Evolutionary conservation across 768 basidiomycete species (phyloP).

Genomic region (Leccinum imitatum): DNA sequence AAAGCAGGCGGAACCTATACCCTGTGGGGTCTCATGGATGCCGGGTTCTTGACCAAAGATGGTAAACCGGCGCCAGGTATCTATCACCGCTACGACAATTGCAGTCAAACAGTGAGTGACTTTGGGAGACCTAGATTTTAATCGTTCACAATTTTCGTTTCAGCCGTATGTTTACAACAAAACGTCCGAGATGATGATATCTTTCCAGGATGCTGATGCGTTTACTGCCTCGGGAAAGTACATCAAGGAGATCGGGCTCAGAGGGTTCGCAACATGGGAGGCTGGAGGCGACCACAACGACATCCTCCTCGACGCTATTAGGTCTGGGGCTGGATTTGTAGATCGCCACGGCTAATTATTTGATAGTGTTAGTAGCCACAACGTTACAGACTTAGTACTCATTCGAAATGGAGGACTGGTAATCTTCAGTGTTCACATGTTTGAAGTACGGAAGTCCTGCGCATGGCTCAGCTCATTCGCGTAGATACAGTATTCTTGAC

Average conservation of each 20-base stretch:
- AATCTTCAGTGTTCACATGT: neutral
- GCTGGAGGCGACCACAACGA: conserved; percentile 65
- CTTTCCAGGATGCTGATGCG: conserved; percentile 62
- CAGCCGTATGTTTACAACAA: conserved; percentile 70
- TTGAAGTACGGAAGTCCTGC: neutral
- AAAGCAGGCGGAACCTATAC: conserved; percentile 53
- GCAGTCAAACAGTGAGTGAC: conserved; percentile 67
- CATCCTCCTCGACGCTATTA: conserved; percentile 59
- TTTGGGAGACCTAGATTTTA: too few relatives aligned
- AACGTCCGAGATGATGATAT: conserved; percentile 54
- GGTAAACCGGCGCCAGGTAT: conserved; percentile 43
- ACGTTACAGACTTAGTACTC: too few relatives aligned
- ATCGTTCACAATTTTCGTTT: neutral
- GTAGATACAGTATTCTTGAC: conserved; percentile 29
- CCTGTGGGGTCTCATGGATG: conserved; percentile 59
- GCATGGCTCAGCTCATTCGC: conserved; percentile 47
- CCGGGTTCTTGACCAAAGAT: conserved; percentile 46
- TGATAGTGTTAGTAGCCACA: neutral
- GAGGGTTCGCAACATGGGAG: conserved; percentile 74
- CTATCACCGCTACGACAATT: conserved; percentile 56
- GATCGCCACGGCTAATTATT: neutral
- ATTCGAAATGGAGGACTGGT: neutral
- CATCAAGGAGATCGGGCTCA: conserved; percentile 52
- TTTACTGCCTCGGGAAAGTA: conserved; percentile 61
- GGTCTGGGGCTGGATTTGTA: conserved; percentile 1